Evolutionary conservation across 78 protist genomes (phyloP).

Genomic region (Emiliania huxleyi): DNA sequence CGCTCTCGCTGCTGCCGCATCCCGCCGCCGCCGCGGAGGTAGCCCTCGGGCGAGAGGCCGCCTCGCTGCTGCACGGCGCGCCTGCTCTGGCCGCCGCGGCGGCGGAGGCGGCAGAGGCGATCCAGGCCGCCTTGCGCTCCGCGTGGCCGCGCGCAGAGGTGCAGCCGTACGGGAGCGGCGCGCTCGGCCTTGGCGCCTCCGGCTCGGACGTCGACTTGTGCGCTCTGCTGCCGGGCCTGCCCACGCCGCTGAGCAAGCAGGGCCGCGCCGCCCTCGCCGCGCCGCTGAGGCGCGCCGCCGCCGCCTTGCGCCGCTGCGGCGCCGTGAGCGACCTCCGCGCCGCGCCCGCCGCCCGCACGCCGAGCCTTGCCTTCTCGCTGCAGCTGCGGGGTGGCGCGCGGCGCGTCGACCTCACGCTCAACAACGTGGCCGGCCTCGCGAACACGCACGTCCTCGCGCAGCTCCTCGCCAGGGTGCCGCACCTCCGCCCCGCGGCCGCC

Average conservation of each 20-base stretch:
- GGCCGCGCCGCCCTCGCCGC: not conserved
- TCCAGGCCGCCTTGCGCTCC: not conserved
- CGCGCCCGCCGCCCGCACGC: not conserved
- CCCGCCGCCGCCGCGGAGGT: not conserved
- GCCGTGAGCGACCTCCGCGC: too few relatives aligned
- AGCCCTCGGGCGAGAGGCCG: not conserved
- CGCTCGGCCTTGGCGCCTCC: not conserved
- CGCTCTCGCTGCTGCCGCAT: not conserved
- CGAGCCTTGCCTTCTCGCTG: not conserved
- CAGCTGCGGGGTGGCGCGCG: too few relatives aligned
- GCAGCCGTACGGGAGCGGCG: not conserved
- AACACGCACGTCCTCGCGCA: not conserved
- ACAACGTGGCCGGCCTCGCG: not conserved
- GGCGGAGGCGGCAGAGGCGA: not conserved
- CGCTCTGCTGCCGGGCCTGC: not conserved
- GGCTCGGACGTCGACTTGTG: not conserved
- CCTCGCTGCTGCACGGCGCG: not conserved
- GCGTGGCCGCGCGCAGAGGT: not conserved
- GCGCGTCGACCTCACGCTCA: not conserved
- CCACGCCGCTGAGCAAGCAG: not conserved
- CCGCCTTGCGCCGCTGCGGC: not conserved
- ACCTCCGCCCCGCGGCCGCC: not conserved
- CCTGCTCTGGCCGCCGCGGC: not conserved
- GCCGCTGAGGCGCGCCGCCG: not conserved
- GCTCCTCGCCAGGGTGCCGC: not conserved